These are phyloP conservation scores for Trichoderma koningii DNA, from an alignment of 2,329 filamentous ascomycete species.

Conservation along the genomic window DNA sequence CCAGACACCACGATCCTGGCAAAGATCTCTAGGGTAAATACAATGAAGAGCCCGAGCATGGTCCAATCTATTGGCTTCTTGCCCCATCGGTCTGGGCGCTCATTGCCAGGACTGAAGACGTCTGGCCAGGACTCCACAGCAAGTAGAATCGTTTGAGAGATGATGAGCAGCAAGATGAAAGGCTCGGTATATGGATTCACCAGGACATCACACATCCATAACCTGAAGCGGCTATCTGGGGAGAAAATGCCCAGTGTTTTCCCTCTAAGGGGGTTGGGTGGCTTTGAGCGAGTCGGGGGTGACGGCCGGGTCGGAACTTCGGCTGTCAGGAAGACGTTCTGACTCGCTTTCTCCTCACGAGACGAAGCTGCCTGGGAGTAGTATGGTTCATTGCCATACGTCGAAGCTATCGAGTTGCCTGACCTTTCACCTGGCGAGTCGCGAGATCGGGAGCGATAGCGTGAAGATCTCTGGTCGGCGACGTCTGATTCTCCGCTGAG, in stretches of 20 bases:
- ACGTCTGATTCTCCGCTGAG: constrained; percentile 89
- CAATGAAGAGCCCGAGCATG: constrained; percentile 77
- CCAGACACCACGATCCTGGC: constrained; percentile 90
- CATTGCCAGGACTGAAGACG: constrained; percentile 65
- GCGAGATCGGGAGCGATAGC: constrained; percentile 60
- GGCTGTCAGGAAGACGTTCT: constrained; percentile 25
- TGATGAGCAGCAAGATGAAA: constrained; percentile 80
- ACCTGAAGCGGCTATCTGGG: constrained; percentile 72
- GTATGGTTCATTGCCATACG: constrained; percentile 54
- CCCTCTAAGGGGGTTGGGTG: constrained; percentile 76
- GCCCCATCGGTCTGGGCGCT: constrained; percentile 67
- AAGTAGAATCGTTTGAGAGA: constrained; percentile 85
- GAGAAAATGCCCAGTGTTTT: constrained; percentile 84
- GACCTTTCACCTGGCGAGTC: constrained; percentile 41
- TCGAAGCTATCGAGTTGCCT: constrained; percentile 37
- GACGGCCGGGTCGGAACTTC: constrained; percentile 28
- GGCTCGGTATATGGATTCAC: constrained; percentile 88
- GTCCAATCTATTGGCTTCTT: constrained; percentile 72
- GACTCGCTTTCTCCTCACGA: constrained; percentile 49
- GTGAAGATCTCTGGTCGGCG: constrained; percentile 69
- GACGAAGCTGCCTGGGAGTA: constrained; percentile 50
- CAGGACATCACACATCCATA: constrained; percentile 76
- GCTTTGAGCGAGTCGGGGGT: constrained; percentile 27
- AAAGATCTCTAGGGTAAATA: constrained; percentile 85
- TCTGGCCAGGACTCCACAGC: constrained; percentile 77